phyloP scores from a whole-genome alignment of 2,329 filamentous ascomycete genomes.

The Sclerotiophoma versabilis region DNA sequence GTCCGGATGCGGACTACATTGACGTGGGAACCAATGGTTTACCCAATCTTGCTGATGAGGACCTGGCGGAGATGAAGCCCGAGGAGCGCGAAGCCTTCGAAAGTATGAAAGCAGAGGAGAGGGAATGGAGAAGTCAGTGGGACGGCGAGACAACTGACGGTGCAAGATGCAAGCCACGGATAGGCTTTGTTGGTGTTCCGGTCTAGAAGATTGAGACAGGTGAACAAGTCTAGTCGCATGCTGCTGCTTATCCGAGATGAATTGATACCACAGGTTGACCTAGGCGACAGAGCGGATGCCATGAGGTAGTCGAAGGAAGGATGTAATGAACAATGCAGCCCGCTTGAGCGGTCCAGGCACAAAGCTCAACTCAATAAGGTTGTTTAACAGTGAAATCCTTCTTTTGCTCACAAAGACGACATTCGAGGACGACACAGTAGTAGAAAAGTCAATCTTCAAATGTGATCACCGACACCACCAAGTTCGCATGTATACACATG shows the following conservation, averaged over 20 bases:
- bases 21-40: slow-evolving; percentile 65
- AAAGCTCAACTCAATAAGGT: too few relatives aligned
- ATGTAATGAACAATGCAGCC: slow-evolving; percentile 4
- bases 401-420: too few relatives aligned
- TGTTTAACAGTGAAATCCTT: too few relatives aligned
- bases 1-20: slow-evolving; percentile 60
- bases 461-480: too few relatives aligned
- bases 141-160: slow-evolving; percentile 69
- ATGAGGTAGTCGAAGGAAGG: not conserved
- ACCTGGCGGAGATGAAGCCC: slow-evolving; percentile 69
- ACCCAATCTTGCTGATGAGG: slow-evolving; percentile 68
- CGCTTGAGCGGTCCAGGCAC: not conserved
- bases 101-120: slow-evolving; percentile 68
- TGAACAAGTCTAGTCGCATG: not conserved
- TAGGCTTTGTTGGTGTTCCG: slow-evolving; percentile 59
- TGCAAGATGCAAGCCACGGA: slow-evolving; percentile 54
- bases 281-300: not conserved
- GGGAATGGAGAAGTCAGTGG: slow-evolving; percentile 78
- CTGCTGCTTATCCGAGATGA: not conserved
- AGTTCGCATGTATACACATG: too few relatives aligned
- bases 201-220: slow-evolving; percentile 41
- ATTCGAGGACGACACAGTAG: too few relatives aligned
- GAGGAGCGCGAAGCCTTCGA: slow-evolving; percentile 78
- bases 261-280: not conserved
- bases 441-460: too few relatives aligned